Evolutionary conservation across 306 rosid species (phyloP), one percentile per base, ranked within the genome.

Genomic region (Gleditsia sinensis): DNA sequence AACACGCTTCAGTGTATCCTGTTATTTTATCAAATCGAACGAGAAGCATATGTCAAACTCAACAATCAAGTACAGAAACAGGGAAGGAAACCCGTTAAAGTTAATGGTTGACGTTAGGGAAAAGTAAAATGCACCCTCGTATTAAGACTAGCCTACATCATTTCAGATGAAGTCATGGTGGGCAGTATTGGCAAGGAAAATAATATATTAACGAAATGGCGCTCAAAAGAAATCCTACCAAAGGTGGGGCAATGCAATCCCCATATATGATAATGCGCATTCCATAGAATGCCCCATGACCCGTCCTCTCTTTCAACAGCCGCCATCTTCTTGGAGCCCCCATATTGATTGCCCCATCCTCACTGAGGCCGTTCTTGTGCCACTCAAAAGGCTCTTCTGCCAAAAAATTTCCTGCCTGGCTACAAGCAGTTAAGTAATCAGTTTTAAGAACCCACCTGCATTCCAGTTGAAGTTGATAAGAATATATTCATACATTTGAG

Each of bases 261-360:
- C 99, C 97, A 40, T 94, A 88, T 27, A 94, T 74, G 77, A 92
- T 69, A 33, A 86, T 67, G 68, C 86, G 92, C 95, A 90, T 82
- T 57, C 97, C 97, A 66, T 86, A 76, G 28, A 94, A 86, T 49
- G 92, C 97, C 43, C 97, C 97, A 11, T 90, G 97, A 69, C 93
- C 96, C 1, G 97, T 92, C 81, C 82, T 87, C 87, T 86, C 89
- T 81, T 81, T 88, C 83, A 94, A 74, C 55, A 83, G 84, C 78
- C 96, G 95, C 96, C 97, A 94, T 78, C 86, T 94, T 80, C 99
- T 88, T 5, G 99, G 99, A 75, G 99, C 99, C 84, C 92, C 97
- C 85, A 94, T 76, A 82, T 86, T 88, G 66, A 92, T 87, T 19
- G 96, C 86, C 45, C 97, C 95, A 78, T 94, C 97, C 79, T 88